A percentile compares a stretch with the other conserved stretches of the same genome.
Conservation (phyloP, 306 rosid genomes). For the Casuarina cunninghamiana region DNA sequence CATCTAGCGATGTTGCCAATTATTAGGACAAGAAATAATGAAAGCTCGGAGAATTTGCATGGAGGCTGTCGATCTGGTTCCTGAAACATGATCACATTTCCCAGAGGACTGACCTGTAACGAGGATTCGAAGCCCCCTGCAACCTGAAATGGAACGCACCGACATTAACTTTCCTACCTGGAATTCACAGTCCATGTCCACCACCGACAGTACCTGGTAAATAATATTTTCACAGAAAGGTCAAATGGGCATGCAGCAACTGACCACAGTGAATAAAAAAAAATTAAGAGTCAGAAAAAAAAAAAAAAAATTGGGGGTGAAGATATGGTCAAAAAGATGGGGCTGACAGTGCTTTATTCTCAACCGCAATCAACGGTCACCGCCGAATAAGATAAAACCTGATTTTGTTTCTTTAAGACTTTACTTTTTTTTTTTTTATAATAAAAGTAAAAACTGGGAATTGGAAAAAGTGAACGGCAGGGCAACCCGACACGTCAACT, state of each 20-base stretch:
- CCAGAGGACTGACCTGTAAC: conserved; percentile 36
- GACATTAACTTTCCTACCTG: conserved; percentile 17
- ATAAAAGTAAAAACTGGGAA: neutral
- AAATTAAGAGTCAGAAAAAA: neutral
- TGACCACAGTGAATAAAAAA: neutral
- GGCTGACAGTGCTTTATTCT: conserved; percentile 71
- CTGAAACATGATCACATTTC: conserved; percentile 20
- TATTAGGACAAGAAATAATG: neutral
- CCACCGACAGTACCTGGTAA: conserved; percentile 55
- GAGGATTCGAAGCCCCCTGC: conserved; percentile 52
- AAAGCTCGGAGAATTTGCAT: too few species aligned
- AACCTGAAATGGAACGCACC: conserved; percentile 38
- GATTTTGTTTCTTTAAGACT: neutral
- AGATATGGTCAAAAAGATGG: conserved; percentile 52
- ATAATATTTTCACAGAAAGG: neutral
- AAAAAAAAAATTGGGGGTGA: neutral
- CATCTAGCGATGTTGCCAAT: neutral
- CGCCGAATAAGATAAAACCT: conserved; percentile 43
- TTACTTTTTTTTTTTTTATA: conserved; percentile 9
- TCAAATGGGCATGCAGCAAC: neutral
- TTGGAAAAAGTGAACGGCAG: neutral
- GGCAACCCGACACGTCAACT: conserved; percentile 37
- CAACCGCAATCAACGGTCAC: conserved; percentile 99
- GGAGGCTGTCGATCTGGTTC: too few species aligned
- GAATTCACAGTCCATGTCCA: conserved; percentile 30